These are phyloP conservation scores for Pseudodiploospora longispora DNA, from an alignment of 2,329 filamentous ascomycete species.

Conservation along the genomic window DNA sequence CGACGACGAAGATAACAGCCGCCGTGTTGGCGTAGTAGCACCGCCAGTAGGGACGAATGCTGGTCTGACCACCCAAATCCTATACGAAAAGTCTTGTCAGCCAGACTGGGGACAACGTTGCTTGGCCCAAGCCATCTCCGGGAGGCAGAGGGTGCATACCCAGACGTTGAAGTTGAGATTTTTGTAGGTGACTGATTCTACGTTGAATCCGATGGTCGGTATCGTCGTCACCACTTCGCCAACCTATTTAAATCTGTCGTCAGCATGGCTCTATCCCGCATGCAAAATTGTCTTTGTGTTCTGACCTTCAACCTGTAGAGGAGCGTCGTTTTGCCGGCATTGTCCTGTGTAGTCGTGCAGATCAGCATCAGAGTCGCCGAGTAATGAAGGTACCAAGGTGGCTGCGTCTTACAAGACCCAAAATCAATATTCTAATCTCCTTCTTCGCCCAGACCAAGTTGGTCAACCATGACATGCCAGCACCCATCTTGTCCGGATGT, in stretches of 20 bases:
- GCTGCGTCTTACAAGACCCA: constrained; percentile 66
- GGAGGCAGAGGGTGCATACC: constrained; percentile 45
- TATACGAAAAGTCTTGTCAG: constrained; percentile 24
- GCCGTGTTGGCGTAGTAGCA: constrained; percentile 99
- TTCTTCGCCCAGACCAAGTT: constrained; percentile 83
- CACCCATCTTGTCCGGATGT: constrained; percentile 45
- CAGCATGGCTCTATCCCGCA: neutral
- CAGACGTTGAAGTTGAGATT: constrained; percentile 99
- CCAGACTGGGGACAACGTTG: neutral
- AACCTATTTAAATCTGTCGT: constrained; percentile 52
- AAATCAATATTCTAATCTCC: constrained; percentile 92
- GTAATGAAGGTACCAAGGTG: neutral
- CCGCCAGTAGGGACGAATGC: constrained; percentile 95
- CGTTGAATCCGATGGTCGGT: constrained; percentile 98
- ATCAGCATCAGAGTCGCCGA: constrained; percentile 9
- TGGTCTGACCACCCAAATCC: constrained; percentile 97
- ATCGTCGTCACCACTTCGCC: constrained; percentile 98
- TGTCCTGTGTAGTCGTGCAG: constrained; percentile 61
- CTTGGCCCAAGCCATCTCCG: too few species aligned
- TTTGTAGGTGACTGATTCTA: constrained; percentile 96
- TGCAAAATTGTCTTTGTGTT: neutral
- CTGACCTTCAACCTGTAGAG: constrained; percentile 88
- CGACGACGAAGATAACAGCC: constrained; percentile 96
- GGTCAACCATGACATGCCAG: constrained; percentile 61
- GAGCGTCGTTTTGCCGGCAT: constrained; percentile 95